A percentile compares a stretch with the other conserved stretches of the same genome.
Conservation (phyloP, 768 basidiomycete species). For the Lactifluus piperatus region DNA sequence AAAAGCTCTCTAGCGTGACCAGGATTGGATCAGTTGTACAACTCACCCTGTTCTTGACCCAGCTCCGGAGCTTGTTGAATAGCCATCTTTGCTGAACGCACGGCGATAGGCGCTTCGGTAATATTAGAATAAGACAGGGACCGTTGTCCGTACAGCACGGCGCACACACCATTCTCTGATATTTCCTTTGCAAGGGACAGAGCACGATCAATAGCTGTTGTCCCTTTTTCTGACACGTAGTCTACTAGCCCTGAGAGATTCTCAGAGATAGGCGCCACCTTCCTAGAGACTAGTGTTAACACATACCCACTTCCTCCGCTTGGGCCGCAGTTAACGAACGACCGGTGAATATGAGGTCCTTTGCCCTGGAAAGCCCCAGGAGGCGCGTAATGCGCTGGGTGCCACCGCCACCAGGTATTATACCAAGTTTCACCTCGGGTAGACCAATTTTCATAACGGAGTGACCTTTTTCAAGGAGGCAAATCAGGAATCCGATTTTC, state of each 20-base stretch:
- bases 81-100: slow-evolving; percentile 82
- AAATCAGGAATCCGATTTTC: not conserved
- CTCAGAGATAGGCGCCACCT: not conserved
- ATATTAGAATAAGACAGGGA: not conserved
- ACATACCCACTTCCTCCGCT: slow-evolving; percentile 62
- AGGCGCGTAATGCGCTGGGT: slow-evolving; percentile 77
- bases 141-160: not conserved
- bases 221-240: slow-evolving; percentile 57
- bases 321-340: slow-evolving; percentile 56
- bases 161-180: slow-evolving; percentile 50
- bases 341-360: slow-evolving; percentile 81
- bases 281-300: not conserved
- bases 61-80: slow-evolving; percentile 75
- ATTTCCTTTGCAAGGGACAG: slow-evolving; percentile 61
- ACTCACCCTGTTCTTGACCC: slow-evolving; percentile 61
- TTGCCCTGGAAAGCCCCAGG: slow-evolving; percentile 71
- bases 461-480: slow-evolving; percentile 37
- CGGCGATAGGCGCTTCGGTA: slow-evolving; percentile 65
- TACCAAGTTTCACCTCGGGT: slow-evolving; percentile 69
- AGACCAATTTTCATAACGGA: slow-evolving; percentile 79
- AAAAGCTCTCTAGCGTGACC: not conserved
- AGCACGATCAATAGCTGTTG: slow-evolving; percentile 62
- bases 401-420: slow-evolving; percentile 88
- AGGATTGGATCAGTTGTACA: not conserved
- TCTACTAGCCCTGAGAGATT: slow-evolving; percentile 61